A percentile compares a stretch with the other conserved stretches of the same genome.
Conservation (phyloP, 164 flowering plant species). For the Liriodendron chinense region DNA sequence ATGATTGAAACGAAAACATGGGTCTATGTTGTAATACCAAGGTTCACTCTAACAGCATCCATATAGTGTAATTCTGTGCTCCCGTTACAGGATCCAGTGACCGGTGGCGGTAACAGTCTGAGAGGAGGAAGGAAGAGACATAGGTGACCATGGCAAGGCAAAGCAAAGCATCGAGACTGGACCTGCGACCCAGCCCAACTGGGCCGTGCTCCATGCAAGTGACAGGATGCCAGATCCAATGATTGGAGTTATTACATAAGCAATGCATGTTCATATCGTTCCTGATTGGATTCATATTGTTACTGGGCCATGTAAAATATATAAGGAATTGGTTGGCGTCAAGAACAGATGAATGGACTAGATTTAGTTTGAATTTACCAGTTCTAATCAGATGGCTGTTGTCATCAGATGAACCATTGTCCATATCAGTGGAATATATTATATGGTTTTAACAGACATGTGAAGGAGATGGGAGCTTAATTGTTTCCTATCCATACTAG, state of each 20-base stretch:
- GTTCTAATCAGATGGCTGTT: slow-evolving; percentile 37
- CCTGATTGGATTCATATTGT: slow-evolving; percentile 31
- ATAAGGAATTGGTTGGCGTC: background rate
- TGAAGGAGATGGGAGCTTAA: slow-evolving; percentile 26
- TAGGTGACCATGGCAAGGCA: slow-evolving; percentile 54
- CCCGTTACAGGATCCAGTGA: slow-evolving; percentile 59
- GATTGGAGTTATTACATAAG: slow-evolving; percentile 78
- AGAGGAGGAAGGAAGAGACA: slow-evolving; percentile 46
- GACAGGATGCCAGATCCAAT: slow-evolving; percentile 85
- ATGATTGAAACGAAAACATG: background rate
- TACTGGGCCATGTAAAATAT: background rate
- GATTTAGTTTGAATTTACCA: slow-evolving; percentile 18
- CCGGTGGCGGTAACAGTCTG: slow-evolving; percentile 50
- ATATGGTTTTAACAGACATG: too few relatives aligned
- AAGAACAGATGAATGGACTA: background rate
- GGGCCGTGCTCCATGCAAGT: slow-evolving; percentile 68
- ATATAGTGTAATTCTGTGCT: slow-evolving; percentile 40
- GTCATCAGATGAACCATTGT: slow-evolving; percentile 17
- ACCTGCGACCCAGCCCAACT: slow-evolving; percentile 79
- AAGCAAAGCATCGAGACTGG: slow-evolving; percentile 49
- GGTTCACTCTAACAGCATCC: slow-evolving; percentile 49
- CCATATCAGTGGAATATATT: slow-evolving; percentile 19
- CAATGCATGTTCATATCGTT: slow-evolving; percentile 54
- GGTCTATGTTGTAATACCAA: slow-evolving; percentile 38
- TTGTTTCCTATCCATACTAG: slow-evolving; percentile 4